Percentiles rank a stretch among this genome's conserved stretches.
These are phyloP conservation scores for Rhodotorula sp. DNA, from an alignment of 1,284 basidiomycete genomes.

Conservation along the genomic window DNA sequence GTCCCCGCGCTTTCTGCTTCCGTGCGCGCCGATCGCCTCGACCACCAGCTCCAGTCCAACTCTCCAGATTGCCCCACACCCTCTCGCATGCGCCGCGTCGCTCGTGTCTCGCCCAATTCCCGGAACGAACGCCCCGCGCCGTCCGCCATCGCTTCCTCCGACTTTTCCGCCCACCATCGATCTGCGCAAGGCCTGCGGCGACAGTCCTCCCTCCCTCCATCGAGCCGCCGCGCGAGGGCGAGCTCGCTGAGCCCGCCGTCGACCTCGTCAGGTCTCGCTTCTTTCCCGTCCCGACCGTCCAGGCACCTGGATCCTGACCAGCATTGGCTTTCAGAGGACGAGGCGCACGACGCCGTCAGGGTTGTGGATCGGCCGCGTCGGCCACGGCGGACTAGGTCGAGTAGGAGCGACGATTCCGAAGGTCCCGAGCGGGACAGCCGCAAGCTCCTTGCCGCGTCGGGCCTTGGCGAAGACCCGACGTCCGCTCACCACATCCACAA, in stretches of 20 bases:
- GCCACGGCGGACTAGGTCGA: not conserved
- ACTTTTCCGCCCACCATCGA: slow-evolving; percentile 1
- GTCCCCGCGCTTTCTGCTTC: not conserved
- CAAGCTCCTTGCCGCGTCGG: slow-evolving; percentile 8
- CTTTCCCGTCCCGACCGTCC: not conserved
- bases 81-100: slow-evolving; percentile 14
- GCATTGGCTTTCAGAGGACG: slow-evolving; percentile 45
- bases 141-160: slow-evolving; percentile 14
- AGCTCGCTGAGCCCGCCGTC: not conserved
- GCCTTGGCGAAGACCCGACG: not conserved
- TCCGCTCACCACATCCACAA: slow-evolving; percentile 9
- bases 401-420: slow-evolving; percentile 15
- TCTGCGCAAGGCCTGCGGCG: not conserved
- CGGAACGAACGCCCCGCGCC: slow-evolving; percentile 25
- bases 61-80: not conserved
- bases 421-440: not conserved
- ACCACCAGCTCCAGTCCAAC: not conserved
- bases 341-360: slow-evolving; percentile 22
- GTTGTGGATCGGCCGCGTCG: not conserved
- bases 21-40: slow-evolving; percentile 1
- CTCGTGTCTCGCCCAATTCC: slow-evolving; percentile 15
- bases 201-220: slow-evolving; percentile 10
- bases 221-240: not conserved
- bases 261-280: not conserved
- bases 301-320: slow-evolving; percentile 35